These are phyloP conservation scores for Stylonectria norvegica DNA, from an alignment of 2,329 filamentous ascomycete genomes.

Conservation along the genomic window DNA sequence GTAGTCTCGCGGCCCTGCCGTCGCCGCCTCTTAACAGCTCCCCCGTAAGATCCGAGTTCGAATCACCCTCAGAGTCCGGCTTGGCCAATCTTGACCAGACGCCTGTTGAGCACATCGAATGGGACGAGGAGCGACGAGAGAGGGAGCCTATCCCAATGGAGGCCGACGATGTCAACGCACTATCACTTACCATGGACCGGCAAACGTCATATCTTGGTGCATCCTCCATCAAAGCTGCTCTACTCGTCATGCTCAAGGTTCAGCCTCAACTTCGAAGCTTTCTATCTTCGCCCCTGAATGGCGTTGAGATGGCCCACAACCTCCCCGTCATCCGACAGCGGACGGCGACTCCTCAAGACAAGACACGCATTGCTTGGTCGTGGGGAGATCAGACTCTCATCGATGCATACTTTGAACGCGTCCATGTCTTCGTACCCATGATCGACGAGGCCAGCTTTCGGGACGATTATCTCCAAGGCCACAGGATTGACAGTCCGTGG, in stretches of 20 bases:
- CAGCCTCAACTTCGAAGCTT: constrained; percentile 46
- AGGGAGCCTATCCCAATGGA: constrained; percentile 54
- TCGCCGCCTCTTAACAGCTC: constrained; percentile 53
- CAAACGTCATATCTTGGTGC: constrained; percentile 66
- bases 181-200: constrained; percentile 59
- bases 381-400: constrained; percentile 66
- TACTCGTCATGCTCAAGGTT: constrained; percentile 65
- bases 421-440: constrained; percentile 70
- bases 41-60: constrained; percentile 45
- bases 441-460: constrained; percentile 68
- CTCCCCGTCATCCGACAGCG: constrained; percentile 43
- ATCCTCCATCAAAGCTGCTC: constrained; percentile 70
- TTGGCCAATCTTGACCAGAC: constrained; percentile 63
- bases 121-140: constrained; percentile 61
- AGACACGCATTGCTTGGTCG: constrained; percentile 52
- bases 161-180: constrained; percentile 38
- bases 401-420: constrained; percentile 71
- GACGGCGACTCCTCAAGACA: constrained; percentile 43
- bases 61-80: constrained; percentile 49
- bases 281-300: constrained; percentile 46
- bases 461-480: constrained; percentile 22
- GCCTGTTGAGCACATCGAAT: constrained; percentile 60
- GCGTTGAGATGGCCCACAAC: constrained; percentile 45
- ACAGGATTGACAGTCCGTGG: constrained; percentile 66
- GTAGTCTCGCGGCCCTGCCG: constrained; percentile 44